Evolutionary conservation across 2,329 filamentous ascomycete species (phyloP).

Genomic region (Stromatinia cepivora): DNA sequence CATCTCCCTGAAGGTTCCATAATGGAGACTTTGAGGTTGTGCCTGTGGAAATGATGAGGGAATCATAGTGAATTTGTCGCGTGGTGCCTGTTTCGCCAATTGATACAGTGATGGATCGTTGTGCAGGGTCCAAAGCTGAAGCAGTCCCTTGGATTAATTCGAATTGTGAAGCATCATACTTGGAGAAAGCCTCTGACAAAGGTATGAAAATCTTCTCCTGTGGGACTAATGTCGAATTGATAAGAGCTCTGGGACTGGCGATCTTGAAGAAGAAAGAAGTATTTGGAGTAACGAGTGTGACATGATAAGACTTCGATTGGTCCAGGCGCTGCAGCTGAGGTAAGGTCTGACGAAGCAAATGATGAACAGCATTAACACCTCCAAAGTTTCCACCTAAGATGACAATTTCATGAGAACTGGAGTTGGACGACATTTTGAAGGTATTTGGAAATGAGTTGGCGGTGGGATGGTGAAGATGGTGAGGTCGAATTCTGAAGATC

Average conservation of each 20-base stretch:
- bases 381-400: slow-evolving; percentile 54
- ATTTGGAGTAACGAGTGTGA: slow-evolving; percentile 48
- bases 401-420: slow-evolving; percentile 43
- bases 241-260: slow-evolving; percentile 49
- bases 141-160: slow-evolving; percentile 48
- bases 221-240: slow-evolving; percentile 48
- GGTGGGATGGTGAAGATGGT: not conserved
- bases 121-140: slow-evolving; percentile 41
- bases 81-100: slow-evolving; percentile 13
- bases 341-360: slow-evolving; percentile 52
- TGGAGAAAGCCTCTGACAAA: slow-evolving; percentile 44
- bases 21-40: slow-evolving; percentile 49
- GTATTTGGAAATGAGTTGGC: not conserved
- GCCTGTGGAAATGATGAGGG: slow-evolving; percentile 53
- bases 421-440: slow-evolving; percentile 17
- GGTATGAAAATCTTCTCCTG: slow-evolving; percentile 49
- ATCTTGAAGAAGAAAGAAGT: slow-evolving; percentile 47
- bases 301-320: slow-evolving; percentile 40
- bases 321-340: slow-evolving; percentile 43
- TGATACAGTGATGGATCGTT: slow-evolving; percentile 41
- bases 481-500: not conserved
- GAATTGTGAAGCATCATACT: slow-evolving; percentile 45
- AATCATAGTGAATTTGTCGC: slow-evolving; percentile 44
- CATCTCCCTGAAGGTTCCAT: slow-evolving; percentile 44
- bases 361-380: slow-evolving; percentile 52